Conservation (phyloP, 139 green algal genomes). For the Klebsormidium nitens region DNA sequence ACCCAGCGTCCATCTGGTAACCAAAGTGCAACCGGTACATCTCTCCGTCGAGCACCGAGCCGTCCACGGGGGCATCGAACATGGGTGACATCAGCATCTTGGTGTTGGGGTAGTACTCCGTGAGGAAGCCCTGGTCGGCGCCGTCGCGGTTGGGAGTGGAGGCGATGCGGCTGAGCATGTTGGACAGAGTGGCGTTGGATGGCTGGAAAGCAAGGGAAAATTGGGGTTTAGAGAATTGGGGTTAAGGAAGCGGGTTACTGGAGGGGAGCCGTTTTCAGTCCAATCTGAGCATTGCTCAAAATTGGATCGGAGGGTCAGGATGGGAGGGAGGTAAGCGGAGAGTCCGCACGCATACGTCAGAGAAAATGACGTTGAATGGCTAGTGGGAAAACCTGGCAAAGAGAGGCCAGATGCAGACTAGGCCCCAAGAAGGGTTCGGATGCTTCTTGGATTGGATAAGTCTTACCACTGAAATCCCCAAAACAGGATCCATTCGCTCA, state of each 20-base stretch:
- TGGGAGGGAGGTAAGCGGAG: background rate
- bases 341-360: background rate
- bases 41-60: background rate
- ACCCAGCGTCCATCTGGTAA: constrained; percentile 15
- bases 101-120: background rate
- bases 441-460: too few species aligned
- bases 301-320: background rate
- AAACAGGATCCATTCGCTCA: too few species aligned
- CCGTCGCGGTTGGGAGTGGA: background rate
- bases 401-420: too few species aligned
- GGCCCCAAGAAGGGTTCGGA: too few species aligned
- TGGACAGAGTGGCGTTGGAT: constrained; percentile 1
- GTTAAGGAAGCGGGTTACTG: background rate
- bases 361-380: background rate
- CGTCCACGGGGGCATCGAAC: constrained; percentile 2
- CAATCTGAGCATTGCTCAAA: background rate
- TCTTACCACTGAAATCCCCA: too few species aligned
- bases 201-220: too few species aligned
- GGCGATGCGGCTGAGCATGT: constrained; percentile 5
- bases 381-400: background rate
- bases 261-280: background rate
- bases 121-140: constrained; percentile 18
- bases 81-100: background rate
- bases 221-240: too few species aligned
- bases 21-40: constrained; percentile 9